Conservation (phyloP, 108 stramenopile genomes). For the Fragilaria crotonensis region DNA sequence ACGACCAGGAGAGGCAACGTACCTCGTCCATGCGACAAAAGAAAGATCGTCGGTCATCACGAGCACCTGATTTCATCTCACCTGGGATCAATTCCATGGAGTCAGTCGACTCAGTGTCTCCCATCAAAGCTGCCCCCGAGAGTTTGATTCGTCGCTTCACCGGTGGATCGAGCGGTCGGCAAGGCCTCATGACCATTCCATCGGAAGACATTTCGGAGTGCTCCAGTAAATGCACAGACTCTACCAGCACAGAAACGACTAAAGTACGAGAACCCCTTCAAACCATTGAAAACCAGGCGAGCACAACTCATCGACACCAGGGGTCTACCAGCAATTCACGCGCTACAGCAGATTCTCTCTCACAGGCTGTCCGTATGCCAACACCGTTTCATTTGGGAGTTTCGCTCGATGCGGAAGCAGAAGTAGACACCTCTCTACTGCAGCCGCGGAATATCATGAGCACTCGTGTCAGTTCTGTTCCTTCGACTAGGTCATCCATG, state of each 20-base stretch:
- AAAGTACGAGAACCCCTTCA: not conserved
- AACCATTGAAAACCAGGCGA: not conserved
- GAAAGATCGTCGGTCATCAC: constrained; percentile 27
- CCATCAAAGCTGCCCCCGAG: not conserved
- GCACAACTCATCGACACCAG: not conserved
- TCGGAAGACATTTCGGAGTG: not conserved
- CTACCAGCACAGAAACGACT: not conserved
- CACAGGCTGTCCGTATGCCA: not conserved
- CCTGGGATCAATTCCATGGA: not conserved
- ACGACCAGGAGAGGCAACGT: constrained; percentile 42
- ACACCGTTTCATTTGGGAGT: not conserved
- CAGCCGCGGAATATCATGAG: not conserved
- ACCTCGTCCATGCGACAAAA: constrained; percentile 52
- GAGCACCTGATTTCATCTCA: not conserved
- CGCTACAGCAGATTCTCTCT: not conserved
- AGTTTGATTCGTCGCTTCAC: not conserved
- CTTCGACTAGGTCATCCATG: not conserved
- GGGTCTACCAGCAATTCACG: not conserved
- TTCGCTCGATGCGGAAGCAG: not conserved
- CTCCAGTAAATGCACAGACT: not conserved
- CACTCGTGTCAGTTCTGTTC: not conserved
- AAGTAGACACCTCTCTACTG: not conserved
- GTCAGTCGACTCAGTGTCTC: not conserved
- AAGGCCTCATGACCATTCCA: not conserved
- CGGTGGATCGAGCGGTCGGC: not conserved